phyloP scores from a whole-genome alignment of 768 basidiomycete genomes.

The Podaxis mareebaensis region DNA sequence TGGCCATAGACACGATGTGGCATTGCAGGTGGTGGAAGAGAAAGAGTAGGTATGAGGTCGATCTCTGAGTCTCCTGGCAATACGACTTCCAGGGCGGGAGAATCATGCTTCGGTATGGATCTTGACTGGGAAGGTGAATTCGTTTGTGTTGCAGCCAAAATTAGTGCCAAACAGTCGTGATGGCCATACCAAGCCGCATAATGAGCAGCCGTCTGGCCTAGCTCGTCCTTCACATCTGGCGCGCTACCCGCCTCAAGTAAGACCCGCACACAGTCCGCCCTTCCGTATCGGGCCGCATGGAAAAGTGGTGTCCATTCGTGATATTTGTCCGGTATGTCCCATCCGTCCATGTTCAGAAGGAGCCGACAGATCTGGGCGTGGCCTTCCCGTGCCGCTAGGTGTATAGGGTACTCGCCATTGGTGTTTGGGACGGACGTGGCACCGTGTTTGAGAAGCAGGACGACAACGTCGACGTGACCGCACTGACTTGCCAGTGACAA shows the following conservation, averaged over 20 bases:
- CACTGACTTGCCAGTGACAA: slow-evolving; percentile 89
- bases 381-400: slow-evolving; percentile 92
- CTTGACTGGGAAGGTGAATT: slow-evolving; percentile 26
- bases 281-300: slow-evolving; percentile 90
- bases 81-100: slow-evolving; percentile 38
- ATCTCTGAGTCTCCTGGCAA: slow-evolving; percentile 64
- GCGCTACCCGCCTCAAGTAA: slow-evolving; percentile 80
- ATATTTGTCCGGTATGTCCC: slow-evolving; percentile 92
- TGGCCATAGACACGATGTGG: slow-evolving; percentile 97
- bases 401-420: slow-evolving; percentile 96
- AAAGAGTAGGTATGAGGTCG: slow-evolving; percentile 92
- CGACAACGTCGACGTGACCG: slow-evolving; percentile 83
- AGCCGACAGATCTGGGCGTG: slow-evolving; percentile 82
- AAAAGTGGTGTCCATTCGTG: slow-evolving; percentile 98
- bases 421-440: slow-evolving; percentile 82
- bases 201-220: slow-evolving; percentile 81
- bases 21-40: slow-evolving; percentile 96
- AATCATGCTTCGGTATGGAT: slow-evolving; percentile 29
- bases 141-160: slow-evolving; percentile 48
- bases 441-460: slow-evolving; percentile 74
- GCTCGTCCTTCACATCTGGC: slow-evolving; percentile 79
- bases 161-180: slow-evolving; percentile 59
- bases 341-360: slow-evolving; percentile 72
- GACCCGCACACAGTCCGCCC: slow-evolving; percentile 68
- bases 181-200: slow-evolving; percentile 98